Conservation (phyloP, 257 asterid genomes). For the Perilla frutescens region DNA sequence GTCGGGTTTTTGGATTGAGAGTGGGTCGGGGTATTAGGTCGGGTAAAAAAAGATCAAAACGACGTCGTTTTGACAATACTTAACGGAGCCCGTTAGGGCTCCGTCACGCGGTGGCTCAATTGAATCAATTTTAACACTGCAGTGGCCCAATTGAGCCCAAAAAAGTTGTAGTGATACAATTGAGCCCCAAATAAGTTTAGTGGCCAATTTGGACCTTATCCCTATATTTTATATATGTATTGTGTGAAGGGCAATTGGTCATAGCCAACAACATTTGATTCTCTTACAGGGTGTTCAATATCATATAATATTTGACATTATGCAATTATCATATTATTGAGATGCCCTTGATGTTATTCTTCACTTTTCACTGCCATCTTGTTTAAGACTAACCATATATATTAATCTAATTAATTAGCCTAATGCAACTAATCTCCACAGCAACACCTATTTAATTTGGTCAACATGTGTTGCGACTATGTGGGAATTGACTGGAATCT, state of each 20-base stretch:
- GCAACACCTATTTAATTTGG: background rate
- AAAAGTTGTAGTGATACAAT: too few relatives aligned
- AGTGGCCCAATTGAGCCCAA: too few relatives aligned
- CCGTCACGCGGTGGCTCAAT: too few relatives aligned
- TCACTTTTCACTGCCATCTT: background rate
- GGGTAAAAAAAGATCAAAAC: too few relatives aligned
- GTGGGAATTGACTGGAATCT: background rate
- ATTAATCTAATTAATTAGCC: background rate
- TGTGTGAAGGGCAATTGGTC: slow-evolving; percentile 19
- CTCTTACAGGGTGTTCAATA: slow-evolving; percentile 37
- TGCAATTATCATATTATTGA: slow-evolving; percentile 19
- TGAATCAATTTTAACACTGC: too few relatives aligned
- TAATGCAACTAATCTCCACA: background rate
- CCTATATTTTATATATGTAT: too few relatives aligned
- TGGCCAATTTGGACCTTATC: too few relatives aligned
- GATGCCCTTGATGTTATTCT: background rate
- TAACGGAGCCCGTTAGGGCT: too few relatives aligned
- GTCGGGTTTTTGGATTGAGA: too few relatives aligned
- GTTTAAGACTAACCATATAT: background rate
- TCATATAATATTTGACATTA: slow-evolving; percentile 17
- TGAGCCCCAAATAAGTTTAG: too few relatives aligned
- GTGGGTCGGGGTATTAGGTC: too few relatives aligned
- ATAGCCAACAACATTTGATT: slow-evolving; percentile 42
- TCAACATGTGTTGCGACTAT: background rate
- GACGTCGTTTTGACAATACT: too few relatives aligned